Conservation (phyloP, 306 rosid species). For the Biancaea sappan region DNA sequence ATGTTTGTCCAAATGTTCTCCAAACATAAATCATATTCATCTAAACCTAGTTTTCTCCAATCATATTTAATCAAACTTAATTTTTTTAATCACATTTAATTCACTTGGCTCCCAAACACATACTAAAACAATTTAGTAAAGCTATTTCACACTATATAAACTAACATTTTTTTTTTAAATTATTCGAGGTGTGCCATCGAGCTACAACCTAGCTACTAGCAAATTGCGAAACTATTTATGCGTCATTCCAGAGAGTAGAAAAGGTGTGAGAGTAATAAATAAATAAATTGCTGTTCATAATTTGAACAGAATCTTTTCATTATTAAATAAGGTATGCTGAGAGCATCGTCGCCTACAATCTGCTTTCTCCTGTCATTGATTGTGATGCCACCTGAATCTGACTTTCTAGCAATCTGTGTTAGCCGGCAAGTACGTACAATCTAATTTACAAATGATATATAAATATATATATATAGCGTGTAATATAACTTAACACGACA, state of each 20-base stretch:
- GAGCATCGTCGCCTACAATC: not conserved
- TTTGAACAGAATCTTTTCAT: not conserved
- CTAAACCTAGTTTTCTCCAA: no score
- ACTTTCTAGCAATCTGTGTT: conserved; percentile 32
- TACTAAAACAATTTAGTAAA: no score
- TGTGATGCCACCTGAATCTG: conserved; percentile 39
- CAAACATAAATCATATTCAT: no score
- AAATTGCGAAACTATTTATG: not conserved
- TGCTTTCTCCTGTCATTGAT: not conserved
- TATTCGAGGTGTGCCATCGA: no score
- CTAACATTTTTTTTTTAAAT: no score
- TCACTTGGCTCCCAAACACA: no score
- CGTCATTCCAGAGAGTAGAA: not conserved
- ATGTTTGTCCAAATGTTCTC: no score
- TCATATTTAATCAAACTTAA: no score
- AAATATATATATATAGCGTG: not conserved
- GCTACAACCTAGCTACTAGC: not conserved
- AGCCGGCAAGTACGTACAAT: conserved; percentile 44
- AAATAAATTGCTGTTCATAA: not conserved
- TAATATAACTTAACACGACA: no score
- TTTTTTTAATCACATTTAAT: no score
- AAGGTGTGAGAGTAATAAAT: not conserved
- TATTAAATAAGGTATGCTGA: conserved; percentile 33
- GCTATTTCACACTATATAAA: no score
- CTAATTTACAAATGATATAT: conserved; percentile 13